Percentiles rank a stretch among this genome's conserved stretches.
phyloP scores from a whole-genome alignment of 768 basidiomycete genomes.

The Pisolithus albus region DNA sequence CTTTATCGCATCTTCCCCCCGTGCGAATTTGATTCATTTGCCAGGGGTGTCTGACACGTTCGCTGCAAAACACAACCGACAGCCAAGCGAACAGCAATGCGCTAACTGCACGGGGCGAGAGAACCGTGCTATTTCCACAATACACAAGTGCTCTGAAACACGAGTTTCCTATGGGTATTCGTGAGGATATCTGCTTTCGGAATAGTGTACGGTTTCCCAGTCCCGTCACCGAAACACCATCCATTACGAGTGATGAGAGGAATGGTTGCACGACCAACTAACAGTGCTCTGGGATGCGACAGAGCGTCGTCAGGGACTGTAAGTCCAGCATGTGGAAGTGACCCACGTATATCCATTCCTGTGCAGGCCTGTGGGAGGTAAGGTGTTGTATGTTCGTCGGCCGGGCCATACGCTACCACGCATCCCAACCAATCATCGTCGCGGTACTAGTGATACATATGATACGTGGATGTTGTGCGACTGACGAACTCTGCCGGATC shows the following conservation, averaged over 20 bases:
- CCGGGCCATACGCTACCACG: no score
- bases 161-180: neutral
- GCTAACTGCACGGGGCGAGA: neutral
- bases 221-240: neutral
- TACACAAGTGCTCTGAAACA: conserved; percentile 6
- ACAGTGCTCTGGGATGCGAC: neutral
- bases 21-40: neutral
- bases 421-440: no score
- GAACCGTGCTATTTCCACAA: conserved; percentile 6
- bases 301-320: no score
- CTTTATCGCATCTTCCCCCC: neutral
- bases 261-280: neutral
- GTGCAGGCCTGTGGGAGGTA: no score
- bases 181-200: conserved; percentile 3
- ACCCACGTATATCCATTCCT: no score
- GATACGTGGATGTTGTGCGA: neutral
- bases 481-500: no score
- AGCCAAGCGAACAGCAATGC: conserved; percentile 1
- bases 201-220: conserved; percentile 8
- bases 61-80: no score
- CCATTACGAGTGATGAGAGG: neutral
- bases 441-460: neutral
- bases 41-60: neutral
- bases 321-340: no score
- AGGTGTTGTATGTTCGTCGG: no score